These are phyloP conservation scores for Alternaria triticimaculans DNA, from an alignment of 2,329 filamentous ascomycete species.

Conservation along the genomic window DNA sequence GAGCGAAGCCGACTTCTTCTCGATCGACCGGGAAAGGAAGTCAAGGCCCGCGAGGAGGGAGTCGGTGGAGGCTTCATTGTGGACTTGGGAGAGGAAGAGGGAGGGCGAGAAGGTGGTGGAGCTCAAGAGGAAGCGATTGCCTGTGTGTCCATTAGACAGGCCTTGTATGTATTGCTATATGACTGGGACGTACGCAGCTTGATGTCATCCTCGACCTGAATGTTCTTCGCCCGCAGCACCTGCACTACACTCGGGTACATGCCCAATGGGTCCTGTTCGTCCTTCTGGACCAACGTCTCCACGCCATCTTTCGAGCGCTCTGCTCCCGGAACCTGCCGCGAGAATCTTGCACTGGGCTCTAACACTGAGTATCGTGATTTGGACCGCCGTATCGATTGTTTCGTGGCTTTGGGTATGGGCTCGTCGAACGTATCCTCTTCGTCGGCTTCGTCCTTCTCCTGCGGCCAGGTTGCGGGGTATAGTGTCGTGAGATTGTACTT, in stretches of 20 bases:
- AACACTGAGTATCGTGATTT: slow-evolving; percentile 86
- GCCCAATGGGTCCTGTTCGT: slow-evolving; percentile 93
- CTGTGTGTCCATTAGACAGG: slow-evolving; percentile 50
- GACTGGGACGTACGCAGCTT: slow-evolving; percentile 69
- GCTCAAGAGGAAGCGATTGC: slow-evolving; percentile 92
- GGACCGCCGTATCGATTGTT: slow-evolving; percentile 57
- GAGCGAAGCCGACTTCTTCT: slow-evolving; percentile 95
- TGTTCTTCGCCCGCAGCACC: slow-evolving; percentile 75
- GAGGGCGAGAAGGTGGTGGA: slow-evolving; percentile 95
- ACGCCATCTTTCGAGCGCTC: slow-evolving; percentile 72
- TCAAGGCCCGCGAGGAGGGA: slow-evolving; percentile 82
- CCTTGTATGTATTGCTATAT: slow-evolving; percentile 3
- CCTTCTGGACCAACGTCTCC: slow-evolving; percentile 82
- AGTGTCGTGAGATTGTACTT: slow-evolving; percentile 85
- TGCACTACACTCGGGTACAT: slow-evolving; percentile 84
- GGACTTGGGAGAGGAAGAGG: slow-evolving; percentile 89
- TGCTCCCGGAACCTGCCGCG: slow-evolving; percentile 71
- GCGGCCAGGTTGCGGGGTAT: slow-evolving; percentile 85
- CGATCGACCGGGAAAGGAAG: slow-evolving; percentile 87
- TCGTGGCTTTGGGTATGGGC: slow-evolving; percentile 23
- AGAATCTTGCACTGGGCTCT: slow-evolving; percentile 74
- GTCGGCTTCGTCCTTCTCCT: slow-evolving; percentile 75
- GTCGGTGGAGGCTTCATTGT: slow-evolving; percentile 83
- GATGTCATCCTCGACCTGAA: slow-evolving; percentile 84
- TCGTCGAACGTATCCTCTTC: slow-evolving; percentile 62